Evolutionary conservation across 2,329 filamentous ascomycete genomes (phyloP), one percentile per base, ranked within the genome.

Genomic region (Aspergillus flavus): DNA sequence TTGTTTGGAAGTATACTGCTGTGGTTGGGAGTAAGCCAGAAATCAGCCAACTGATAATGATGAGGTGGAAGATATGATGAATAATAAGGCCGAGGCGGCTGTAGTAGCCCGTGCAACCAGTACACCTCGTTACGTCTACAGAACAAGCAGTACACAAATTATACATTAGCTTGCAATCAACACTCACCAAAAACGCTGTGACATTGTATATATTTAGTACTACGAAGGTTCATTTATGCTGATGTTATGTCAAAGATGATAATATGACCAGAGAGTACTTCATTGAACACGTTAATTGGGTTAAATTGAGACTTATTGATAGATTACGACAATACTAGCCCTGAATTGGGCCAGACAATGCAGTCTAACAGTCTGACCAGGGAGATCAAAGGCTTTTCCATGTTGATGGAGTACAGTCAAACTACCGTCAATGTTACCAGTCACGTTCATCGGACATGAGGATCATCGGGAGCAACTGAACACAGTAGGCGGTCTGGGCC

Each of bases 51-150:
- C 19, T 16, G 16, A 32, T 10, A 26, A 46, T 48, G 45, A 26
- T 48, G 45, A 48, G 45, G 45, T 48, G 45, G 45, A 48, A 48
- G 45, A 14, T 41, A n/a, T 48, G 45, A 48, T 48, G 45, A 48
- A 48, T 48, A 48, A 48, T 48, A 48, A 48, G 11, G 21, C n/a
- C 4, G 21, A 21, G 43, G 43, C n/a, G 43, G 43, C n/a, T 21
- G 43, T 46, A 6, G 43, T 46, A 46, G 43, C 43, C 43, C 43
- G 43, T 46, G 43, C 43, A 46, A 46, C 43, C 43, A 46, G n/a
- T 46, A 14, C 43, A 46, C 43, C 19, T 46, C 9, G 21, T 23
- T 23, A 46, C 43, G 1, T 14, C 36, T 41, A 19, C 36, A 19
- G 36, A 41, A 41, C 36, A 19, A 5, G 36, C 6, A 39, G 36